Conservation (phyloP, 768 basidiomycete genomes). For the Phylloporus sp. region DNA sequence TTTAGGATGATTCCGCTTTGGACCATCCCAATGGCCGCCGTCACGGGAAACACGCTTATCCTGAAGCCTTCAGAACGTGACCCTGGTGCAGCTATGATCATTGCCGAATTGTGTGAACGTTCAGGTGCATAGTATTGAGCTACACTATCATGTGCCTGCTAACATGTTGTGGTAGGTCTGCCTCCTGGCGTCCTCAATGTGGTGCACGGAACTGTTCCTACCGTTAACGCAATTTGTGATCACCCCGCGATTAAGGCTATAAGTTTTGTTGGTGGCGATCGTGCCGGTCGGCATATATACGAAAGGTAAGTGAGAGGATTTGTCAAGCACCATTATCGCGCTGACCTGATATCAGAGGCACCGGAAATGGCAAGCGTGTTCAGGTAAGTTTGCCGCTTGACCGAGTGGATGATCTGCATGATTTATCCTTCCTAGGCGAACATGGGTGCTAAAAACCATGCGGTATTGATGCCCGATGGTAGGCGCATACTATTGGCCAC, state of each 20-base stretch:
- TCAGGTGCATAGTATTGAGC: conserved; percentile 46
- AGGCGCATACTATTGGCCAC: conserved; percentile 14
- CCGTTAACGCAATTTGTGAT: conserved; percentile 93
- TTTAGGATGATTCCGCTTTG: conserved; percentile 92
- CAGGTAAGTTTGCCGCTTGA: conserved; percentile 43
- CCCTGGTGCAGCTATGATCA: conserved; percentile 96
- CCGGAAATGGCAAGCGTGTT: conserved; percentile 84
- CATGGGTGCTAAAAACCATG: conserved; percentile 97
- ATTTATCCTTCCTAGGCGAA: conserved; percentile 45
- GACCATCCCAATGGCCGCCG: conserved; percentile 87
- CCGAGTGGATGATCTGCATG: neutral
- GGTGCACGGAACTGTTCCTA: conserved; percentile 85
- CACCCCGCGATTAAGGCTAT: conserved; percentile 89
- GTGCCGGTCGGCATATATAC: conserved; percentile 92
- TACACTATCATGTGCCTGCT: neutral
- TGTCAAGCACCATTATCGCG: conserved; percentile 2
- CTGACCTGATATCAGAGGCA: conserved; percentile 51
- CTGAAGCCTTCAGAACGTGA: conserved; percentile 96
- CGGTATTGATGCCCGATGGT: conserved; percentile 93
- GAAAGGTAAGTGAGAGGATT: conserved; percentile 49
- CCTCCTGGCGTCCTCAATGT: conserved; percentile 89
- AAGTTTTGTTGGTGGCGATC: conserved; percentile 93
- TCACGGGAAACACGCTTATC: conserved; percentile 90
- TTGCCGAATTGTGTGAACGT: conserved; percentile 88
- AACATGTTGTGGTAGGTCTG: conserved; percentile 43